Evolutionary conservation across 805 yeast genomes (phyloP).

Genomic region (Cyberlindnera nakhonratchasimensis): DNA sequence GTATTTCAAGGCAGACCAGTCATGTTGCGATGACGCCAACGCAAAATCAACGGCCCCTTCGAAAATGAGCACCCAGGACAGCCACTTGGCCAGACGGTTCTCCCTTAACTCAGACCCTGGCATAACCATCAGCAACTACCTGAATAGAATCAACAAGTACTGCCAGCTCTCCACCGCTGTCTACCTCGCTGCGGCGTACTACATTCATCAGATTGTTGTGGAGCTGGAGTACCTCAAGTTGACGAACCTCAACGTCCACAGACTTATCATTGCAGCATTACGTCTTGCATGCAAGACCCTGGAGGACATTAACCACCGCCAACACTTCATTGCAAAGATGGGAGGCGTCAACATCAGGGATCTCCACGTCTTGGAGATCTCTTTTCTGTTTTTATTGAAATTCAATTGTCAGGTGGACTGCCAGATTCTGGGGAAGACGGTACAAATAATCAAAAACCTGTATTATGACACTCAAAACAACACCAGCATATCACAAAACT

Average conservation of each 20-base stretch:
- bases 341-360: conserved; percentile 44
- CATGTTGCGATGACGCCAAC: neutral
- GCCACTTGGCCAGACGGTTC: conserved; percentile 25
- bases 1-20: neutral
- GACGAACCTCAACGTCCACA: conserved; percentile 39
- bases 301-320: conserved; percentile 45
- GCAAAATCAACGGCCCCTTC: conserved; percentile 1
- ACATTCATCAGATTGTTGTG: conserved; percentile 25
- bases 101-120: conserved; percentile 24
- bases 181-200: conserved; percentile 26
- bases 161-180: conserved; percentile 30
- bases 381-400: conserved; percentile 45
- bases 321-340: conserved; percentile 42
- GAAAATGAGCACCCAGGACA: conserved; percentile 13
- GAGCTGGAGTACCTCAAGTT: conserved; percentile 24
- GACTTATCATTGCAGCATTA: conserved; percentile 42
- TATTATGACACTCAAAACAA: conserved; percentile 1
- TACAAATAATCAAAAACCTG: conserved; percentile 4
- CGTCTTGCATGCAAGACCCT: conserved; percentile 45
- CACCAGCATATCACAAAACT: conserved; percentile 1
- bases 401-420: conserved; percentile 42
- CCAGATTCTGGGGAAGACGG: conserved; percentile 1
- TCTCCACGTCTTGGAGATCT: conserved; percentile 45
- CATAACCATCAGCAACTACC: conserved; percentile 24
- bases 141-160: conserved; percentile 29